phyloP scores from a whole-genome alignment of 1,284 basidiomycete species.

The Ustilago bromivora region DNA sequence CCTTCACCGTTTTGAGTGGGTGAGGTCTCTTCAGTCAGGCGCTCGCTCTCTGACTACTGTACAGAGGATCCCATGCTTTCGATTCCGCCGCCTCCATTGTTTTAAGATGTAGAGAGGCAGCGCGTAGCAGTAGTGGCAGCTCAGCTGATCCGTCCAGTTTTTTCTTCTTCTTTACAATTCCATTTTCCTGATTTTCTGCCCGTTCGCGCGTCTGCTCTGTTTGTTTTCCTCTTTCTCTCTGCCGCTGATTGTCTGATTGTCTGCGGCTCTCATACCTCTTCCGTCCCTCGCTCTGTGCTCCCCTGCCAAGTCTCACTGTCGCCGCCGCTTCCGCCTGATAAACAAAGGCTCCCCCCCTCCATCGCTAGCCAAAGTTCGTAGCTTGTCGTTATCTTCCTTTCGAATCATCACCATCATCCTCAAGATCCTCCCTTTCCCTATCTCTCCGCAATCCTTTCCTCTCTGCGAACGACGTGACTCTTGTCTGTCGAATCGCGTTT shows the following conservation, averaged over 20 bases:
- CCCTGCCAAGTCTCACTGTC: background rate
- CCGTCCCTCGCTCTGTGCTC: background rate
- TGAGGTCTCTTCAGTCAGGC: slow-evolving; percentile 1
- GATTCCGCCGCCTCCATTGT: slow-evolving; percentile 4
- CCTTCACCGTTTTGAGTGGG: too few species aligned
- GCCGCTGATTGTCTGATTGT: background rate
- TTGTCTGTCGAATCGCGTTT: slow-evolving; percentile 27
- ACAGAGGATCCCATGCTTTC: background rate
- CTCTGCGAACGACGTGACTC: slow-evolving; percentile 27
- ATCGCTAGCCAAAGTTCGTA: background rate
- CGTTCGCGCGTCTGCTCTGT: slow-evolving; percentile 1
- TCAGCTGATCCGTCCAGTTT: slow-evolving; percentile 12
- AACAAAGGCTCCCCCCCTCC: slow-evolving; percentile 20
- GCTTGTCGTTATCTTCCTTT: slow-evolving; percentile 11
- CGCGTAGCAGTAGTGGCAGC: background rate
- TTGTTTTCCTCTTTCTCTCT: slow-evolving; percentile 7
- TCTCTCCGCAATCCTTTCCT: slow-evolving; percentile 2
- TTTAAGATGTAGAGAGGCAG: background rate
- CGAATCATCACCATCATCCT: slow-evolving; percentile 41
- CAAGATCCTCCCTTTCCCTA: slow-evolving; percentile 25
- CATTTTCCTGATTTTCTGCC: background rate
- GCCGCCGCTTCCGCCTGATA: slow-evolving; percentile 28
- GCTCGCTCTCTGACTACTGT: background rate
- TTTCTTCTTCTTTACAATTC: background rate
- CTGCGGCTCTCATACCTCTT: slow-evolving; percentile 1